Evolutionary conservation across 2,329 filamentous ascomycete species (phyloP), one percentile per base, ranked within the genome.

Genomic region (Akanthomyces lecanii): DNA sequence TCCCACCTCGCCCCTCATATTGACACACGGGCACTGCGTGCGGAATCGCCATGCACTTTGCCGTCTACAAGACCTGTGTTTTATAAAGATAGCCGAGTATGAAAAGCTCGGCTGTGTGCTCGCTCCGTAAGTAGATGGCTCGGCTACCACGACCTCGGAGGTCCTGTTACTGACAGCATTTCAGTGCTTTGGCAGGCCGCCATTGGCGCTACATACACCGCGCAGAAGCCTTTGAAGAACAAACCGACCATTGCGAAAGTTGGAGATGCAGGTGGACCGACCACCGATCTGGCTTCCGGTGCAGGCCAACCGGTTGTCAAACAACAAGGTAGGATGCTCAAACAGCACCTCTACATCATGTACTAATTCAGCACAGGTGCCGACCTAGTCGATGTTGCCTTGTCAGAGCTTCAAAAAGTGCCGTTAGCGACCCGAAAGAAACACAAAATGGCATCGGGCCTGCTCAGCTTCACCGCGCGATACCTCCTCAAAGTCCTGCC

Each of bases 371-470:
- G 44, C 50, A 7, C 65, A 82, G 83, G 82, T 47, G 79, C 79
- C 68, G 81, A 85, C 56, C 74, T 83, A 18, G 82, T 85, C 62
- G 79, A 83, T 52, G 76, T 78, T 33, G 84, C 84, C 5, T 72
- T 82, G 62, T 71, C 72, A 48, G 81, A 84, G 66, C 75, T 86
- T 45, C 74, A 73, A 47, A 82, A 82, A 69, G 75, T 83, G 18
- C 78, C 82, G 33, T 73, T 75, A n/a, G 75, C 78, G 14, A 70
- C 75, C 4, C 77, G 79, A 65, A 73, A 77, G 64, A 78, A 78
- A 64, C 73, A 75, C 42, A 79, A 76, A 67, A 79, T 79, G 63
- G 75, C 77, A 47, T 71, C 75, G 12, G 77, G 83, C 58, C 70
- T 85, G 12, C 58, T 78, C 18, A 77, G 76, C 33, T 75, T 74